These are phyloP conservation scores for Starmera dryadoides DNA, from an alignment of 805 yeast species.

Conservation along the genomic window DNA sequence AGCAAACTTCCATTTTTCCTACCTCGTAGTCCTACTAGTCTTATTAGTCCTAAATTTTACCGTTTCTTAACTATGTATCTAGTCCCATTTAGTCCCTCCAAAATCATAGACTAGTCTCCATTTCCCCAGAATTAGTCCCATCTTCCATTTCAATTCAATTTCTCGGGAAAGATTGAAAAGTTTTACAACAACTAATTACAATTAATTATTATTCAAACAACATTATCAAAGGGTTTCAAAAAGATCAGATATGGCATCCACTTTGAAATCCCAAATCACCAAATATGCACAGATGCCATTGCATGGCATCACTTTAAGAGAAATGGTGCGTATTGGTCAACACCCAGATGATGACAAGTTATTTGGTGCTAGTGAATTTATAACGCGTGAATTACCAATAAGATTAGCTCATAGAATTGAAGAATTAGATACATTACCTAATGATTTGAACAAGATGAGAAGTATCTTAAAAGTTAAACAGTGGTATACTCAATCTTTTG, in stretches of 20 bases:
- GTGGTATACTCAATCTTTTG: constrained; percentile 90
- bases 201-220: no score
- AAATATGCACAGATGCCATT: constrained; percentile 67
- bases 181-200: no score
- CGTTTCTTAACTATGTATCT: background rate
- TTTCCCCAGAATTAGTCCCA: background rate
- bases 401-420: constrained; percentile 80
- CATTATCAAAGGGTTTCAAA: no score
- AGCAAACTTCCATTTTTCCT: no score
- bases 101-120: background rate
- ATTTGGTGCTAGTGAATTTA: constrained; percentile 77
- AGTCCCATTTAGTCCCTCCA: no score
- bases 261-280: constrained; percentile 17
- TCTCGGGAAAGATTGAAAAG: no score
- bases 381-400: constrained; percentile 81
- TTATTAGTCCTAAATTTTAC: no score
- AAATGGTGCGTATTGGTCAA: constrained; percentile 89
- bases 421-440: constrained; percentile 75
- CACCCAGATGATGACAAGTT: constrained; percentile 71
- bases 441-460: constrained; percentile 65
- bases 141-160: no score
- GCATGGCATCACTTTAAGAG: constrained; percentile 76
- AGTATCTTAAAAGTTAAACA: constrained; percentile 69
- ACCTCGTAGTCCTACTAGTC: no score
- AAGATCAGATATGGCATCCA: no score